Percentiles rank a stretch among this genome's conserved stretches.
These are phyloP conservation scores for Penicillium sp. DNA, from an alignment of 2,329 filamentous ascomycete species.

Conservation along the genomic window DNA sequence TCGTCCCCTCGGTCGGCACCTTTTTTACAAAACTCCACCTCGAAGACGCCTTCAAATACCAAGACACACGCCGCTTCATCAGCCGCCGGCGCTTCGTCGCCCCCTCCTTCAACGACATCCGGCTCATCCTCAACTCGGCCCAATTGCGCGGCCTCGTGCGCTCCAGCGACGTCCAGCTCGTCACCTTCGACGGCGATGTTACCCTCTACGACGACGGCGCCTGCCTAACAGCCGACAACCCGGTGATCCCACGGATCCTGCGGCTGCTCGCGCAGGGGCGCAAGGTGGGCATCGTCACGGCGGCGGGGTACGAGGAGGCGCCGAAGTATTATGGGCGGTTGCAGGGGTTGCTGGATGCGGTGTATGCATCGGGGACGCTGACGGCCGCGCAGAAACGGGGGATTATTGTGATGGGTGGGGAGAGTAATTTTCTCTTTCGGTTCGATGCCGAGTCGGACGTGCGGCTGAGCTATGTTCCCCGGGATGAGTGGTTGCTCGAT, in stretches of 20 bases:
- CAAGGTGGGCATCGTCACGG: constrained; percentile 92
- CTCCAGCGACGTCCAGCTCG: constrained; percentile 71
- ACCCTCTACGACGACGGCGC: constrained; percentile 92
- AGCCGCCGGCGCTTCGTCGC: constrained; percentile 90
- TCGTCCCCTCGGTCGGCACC: constrained; percentile 86
- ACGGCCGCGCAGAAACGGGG: constrained; percentile 70
- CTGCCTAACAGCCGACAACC: constrained; percentile 72
- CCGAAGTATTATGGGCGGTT: constrained; percentile 84
- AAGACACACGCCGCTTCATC: constrained; percentile 83
- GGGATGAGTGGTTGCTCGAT: constrained; percentile 61
- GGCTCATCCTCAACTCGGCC: constrained; percentile 89
- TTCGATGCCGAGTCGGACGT: constrained; percentile 67
- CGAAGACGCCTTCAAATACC: constrained; percentile 87
- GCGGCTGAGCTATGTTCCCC: constrained; percentile 66
- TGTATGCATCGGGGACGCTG: constrained; percentile 64
- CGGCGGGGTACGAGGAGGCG: constrained; percentile 89
- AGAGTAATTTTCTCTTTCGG: constrained; percentile 92
- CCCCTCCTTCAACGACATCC: constrained; percentile 95
- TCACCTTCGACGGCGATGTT: constrained; percentile 97
- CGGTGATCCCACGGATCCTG: constrained; percentile 69
- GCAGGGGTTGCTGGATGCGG: constrained; percentile 80
- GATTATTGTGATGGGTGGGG: constrained; percentile 90
- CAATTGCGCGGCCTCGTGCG: constrained; percentile 89
- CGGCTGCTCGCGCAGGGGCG: constrained; percentile 76
- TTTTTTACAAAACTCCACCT: constrained; percentile 90